Conservation (phyloP, 345 rosid genomes). For the Lagerstroemia speciosa region DNA sequence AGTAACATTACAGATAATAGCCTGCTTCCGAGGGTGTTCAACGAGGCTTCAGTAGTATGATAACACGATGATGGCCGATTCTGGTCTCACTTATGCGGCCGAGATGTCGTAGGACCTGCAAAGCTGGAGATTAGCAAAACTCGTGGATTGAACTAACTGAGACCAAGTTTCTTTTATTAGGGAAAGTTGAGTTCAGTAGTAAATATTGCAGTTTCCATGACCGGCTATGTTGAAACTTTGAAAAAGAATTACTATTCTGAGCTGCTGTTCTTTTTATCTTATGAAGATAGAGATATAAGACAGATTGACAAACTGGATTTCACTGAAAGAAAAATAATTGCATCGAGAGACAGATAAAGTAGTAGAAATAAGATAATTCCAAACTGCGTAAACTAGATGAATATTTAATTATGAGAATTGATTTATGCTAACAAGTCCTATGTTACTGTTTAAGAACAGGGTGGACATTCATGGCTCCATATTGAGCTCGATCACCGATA, state of each 20-base stretch:
- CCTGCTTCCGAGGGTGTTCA: slow-evolving; percentile 14
- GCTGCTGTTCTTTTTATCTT: background rate
- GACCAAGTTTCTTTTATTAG: background rate
- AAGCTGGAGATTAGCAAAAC: slow-evolving; percentile 12
- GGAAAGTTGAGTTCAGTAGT: background rate
- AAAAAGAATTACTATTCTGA: background rate
- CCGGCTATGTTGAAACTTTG: background rate
- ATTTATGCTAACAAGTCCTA: background rate
- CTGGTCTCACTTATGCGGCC: slow-evolving; percentile 78
- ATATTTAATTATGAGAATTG: background rate
- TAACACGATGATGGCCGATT: slow-evolving; percentile 63
- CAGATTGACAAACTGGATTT: no score
- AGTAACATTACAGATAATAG: background rate
- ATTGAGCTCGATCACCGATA: background rate
- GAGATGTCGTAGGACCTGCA: slow-evolving; percentile 83
- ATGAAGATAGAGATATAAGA: no score
- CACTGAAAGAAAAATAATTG: no score
- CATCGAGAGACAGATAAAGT: background rate
- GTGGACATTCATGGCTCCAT: background rate
- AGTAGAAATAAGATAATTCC: background rate
- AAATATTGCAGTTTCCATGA: background rate
- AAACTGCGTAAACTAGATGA: background rate
- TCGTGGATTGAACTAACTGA: background rate
- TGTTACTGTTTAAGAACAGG: background rate
- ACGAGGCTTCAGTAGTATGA: slow-evolving; percentile 63